phyloP scores from a whole-genome alignment of 257 asterid species.

The Handroanthus guayacan region DNA sequence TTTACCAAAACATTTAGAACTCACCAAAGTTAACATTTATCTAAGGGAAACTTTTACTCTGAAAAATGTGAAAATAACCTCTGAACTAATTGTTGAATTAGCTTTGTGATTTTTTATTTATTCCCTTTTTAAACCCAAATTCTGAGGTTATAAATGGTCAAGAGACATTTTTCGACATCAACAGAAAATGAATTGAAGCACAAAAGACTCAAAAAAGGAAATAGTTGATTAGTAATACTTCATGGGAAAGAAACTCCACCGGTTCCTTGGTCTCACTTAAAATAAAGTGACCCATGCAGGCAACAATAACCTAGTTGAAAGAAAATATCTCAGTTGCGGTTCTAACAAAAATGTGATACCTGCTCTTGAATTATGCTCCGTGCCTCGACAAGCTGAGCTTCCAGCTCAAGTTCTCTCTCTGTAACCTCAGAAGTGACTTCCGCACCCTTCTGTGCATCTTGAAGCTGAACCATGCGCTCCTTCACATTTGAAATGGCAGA shows the following conservation, averaged over 20 bases:
- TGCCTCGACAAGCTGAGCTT: conserved; percentile 85
- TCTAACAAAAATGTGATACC: conserved; percentile 41
- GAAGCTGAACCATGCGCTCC: conserved; percentile 76
- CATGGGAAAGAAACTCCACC: neutral
- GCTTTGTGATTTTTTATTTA: neutral
- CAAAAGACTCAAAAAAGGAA: neutral
- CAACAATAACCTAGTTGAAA: neutral
- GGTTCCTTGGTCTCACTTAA: neutral
- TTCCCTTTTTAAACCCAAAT: neutral
- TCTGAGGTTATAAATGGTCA: neutral
- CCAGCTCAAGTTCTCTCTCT: conserved; percentile 81
- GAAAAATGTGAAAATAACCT: no score
- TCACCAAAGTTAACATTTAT: neutral
- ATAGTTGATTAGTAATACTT: neutral
- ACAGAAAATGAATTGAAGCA: neutral
- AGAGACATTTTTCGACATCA: neutral
- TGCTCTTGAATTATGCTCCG: conserved; percentile 82
- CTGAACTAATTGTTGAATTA: neutral
- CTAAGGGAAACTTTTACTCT: neutral
- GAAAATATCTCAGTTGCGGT: conserved; percentile 2
- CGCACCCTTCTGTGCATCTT: conserved; percentile 66
- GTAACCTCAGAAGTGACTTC: conserved; percentile 68
- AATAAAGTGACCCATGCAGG: neutral
- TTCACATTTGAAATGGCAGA: conserved; percentile 41
- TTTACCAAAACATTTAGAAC: neutral